Base-by-base conservation (phyloP, 106 monocot genomes). In the Triglochin maritima region DNA sequence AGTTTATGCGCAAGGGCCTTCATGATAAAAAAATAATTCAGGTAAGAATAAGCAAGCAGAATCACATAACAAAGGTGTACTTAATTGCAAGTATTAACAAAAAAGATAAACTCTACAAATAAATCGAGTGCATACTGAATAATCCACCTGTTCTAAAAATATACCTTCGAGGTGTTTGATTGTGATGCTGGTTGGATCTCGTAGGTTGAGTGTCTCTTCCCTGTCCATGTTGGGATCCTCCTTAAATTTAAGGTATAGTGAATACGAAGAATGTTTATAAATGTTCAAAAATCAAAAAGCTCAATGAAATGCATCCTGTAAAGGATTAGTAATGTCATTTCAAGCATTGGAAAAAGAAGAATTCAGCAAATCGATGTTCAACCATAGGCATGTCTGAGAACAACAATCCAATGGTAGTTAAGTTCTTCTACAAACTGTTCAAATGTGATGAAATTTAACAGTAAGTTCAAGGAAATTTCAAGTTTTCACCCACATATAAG, bases 1-100 rank as follows among this genome's bases (percentile, higher is more conserved):
- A 90, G 53, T 44, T 74, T 48, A 81, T 42, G 14, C 74, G 16
- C 12, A 69, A 56, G 1, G 56, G 13, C 77, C 89, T 89, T 72
- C 51, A 54, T 10, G 29, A 65, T 68, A 8, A 79, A 63, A 74
- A 59, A 47, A 13, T 55, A 68, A 9, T 3, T 7, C 55, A 60
- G 69, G 42, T 68, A 69, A 62, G 17, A 14, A 43, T 2, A 29
- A 59, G 41, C 59, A 41, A 59, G 7, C 17, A 64, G 14, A 49
- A 12, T 49, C 47, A 64, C 14, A 49, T 13, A 6, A 49, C 9
- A 46, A 4, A n/a, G 46, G 57, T 12, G 7, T 15, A 69, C 46
- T 59, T 9, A 3, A 43, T 4, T 59, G 45, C 47, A 17, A 52
- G 58, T 2, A 57, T 15, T 29, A 70, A 70, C 49, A 70, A 59